phyloP scores from a whole-genome alignment of 2,329 filamentous ascomycete genomes.

The Pseudopithomyces maydicus region DNA sequence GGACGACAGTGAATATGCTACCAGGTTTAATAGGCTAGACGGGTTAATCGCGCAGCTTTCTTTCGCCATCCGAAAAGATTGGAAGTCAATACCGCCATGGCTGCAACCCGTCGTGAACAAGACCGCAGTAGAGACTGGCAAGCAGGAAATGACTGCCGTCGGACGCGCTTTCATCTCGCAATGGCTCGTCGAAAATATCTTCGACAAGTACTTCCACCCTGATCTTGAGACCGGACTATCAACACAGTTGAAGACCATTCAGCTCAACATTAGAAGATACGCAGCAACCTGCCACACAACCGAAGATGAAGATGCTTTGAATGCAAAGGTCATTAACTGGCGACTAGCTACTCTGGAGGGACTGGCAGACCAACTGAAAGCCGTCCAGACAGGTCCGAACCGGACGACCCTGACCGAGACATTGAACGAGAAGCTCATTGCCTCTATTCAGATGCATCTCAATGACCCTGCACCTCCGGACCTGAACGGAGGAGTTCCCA shows the following conservation, averaged over 20 bases:
- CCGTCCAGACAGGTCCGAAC: conserved; percentile 68
- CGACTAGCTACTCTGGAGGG: conserved; percentile 91
- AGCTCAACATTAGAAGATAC: conserved; percentile 82
- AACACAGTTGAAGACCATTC: conserved; percentile 79
- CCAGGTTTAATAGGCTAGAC: conserved; percentile 86
- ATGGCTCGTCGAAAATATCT: conserved; percentile 90
- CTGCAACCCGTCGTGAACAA: conserved; percentile 79
- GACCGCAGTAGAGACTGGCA: conserved; percentile 83
- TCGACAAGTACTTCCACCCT: conserved; percentile 91
- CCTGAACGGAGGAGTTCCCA: conserved; percentile 84
- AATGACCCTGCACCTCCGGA: conserved; percentile 77
- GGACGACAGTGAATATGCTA: conserved; percentile 92
- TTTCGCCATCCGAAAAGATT: conserved; percentile 96
- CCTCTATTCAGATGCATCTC: conserved; percentile 73
- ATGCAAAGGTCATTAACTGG: conserved; percentile 89
- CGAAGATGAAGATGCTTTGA: conserved; percentile 88
- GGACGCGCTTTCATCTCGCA: conserved; percentile 86
- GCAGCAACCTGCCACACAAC: conserved; percentile 75
- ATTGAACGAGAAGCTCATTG: conserved; percentile 72
- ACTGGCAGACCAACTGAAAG: conserved; percentile 72
- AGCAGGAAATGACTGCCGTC: conserved; percentile 97
- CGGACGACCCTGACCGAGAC: conserved; percentile 60
- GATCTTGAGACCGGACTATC: conserved; percentile 79
- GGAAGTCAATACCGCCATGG: conserved; percentile 82
- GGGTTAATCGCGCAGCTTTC: conserved; percentile 93